phyloP scores from a whole-genome alignment of 495 filamentous ascomycete genomes.

The Penicillium silybi region DNA sequence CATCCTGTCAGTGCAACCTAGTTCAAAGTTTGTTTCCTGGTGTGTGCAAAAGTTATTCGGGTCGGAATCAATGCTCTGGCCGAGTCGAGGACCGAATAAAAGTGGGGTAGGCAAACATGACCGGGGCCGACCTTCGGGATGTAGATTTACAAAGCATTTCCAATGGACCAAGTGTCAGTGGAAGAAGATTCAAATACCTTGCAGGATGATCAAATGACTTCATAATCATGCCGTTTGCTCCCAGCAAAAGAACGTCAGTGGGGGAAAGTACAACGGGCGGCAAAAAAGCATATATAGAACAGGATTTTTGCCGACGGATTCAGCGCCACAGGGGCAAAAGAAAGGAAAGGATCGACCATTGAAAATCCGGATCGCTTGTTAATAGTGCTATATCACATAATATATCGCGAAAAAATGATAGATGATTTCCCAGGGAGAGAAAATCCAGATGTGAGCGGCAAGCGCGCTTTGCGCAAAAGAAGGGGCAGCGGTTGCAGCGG shows the following conservation, averaged over 20 bases:
- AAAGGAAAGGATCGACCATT: constrained; percentile 5
- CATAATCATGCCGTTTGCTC: neutral
- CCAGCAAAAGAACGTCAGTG: neutral
- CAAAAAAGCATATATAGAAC: constrained; percentile 7
- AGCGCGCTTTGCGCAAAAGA: constrained; percentile 42
- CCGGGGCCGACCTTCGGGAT: neutral
- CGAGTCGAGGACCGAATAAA: neutral
- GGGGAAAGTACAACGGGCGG: constrained; percentile 1
- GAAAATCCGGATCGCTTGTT: neutral
- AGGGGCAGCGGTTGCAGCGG: constrained; percentile 36
- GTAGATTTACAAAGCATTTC: neutral
- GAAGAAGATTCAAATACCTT: neutral
- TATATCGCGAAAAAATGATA: neutral
- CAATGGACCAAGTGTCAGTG: neutral
- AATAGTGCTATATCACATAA: too few species aligned
- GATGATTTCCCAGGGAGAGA: neutral
- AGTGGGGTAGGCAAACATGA: neutral
- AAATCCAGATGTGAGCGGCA: constrained; percentile 25
- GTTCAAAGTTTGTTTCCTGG: neutral
- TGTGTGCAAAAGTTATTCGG: neutral
- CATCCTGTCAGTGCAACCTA: neutral
- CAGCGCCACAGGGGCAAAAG: constrained; percentile 4
- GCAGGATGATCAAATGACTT: constrained; percentile 1
- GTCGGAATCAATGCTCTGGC: neutral
- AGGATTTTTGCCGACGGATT: neutral